These are phyloP conservation scores for Haplographium delicatum DNA, from an alignment of 495 filamentous ascomycete species.

Conservation along the genomic window DNA sequence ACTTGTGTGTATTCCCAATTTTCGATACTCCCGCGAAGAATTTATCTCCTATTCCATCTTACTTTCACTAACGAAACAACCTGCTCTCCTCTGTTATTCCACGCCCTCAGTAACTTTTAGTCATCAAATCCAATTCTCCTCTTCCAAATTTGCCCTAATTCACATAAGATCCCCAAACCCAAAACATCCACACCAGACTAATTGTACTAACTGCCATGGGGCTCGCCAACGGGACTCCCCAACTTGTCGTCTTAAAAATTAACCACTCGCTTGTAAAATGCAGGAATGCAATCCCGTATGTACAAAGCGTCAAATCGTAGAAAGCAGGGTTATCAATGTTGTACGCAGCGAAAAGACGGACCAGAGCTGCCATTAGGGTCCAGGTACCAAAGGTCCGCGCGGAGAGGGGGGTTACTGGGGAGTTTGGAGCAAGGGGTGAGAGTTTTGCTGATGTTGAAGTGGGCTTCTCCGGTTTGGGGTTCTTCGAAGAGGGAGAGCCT, in stretches of 20 bases:
- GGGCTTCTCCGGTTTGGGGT: not conserved
- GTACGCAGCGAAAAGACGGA: constrained; percentile 84
- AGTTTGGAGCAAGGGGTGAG: constrained; percentile 38
- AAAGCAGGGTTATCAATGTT: constrained; percentile 62
- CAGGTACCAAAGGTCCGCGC: constrained; percentile 88
- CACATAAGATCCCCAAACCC: constrained; percentile 64
- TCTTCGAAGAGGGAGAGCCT: constrained; percentile 36
- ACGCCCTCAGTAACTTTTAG: too few species aligned
- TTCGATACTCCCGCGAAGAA: too few species aligned
- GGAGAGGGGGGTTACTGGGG: constrained; percentile 61
- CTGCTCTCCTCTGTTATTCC: not conserved
- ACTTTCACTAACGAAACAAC: not conserved
- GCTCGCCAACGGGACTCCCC: constrained; percentile 61
- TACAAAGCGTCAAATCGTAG: constrained; percentile 76
- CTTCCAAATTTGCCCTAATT: not conserved
- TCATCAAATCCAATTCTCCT: not conserved
- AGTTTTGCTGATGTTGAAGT: constrained; percentile 19
- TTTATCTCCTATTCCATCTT: too few species aligned
- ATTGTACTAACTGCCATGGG: constrained; percentile 68
- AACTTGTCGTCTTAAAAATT: constrained; percentile 63
- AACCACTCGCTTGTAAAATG: constrained; percentile 85
- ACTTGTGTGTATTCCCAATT: too few species aligned
- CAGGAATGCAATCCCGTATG: constrained; percentile 68
- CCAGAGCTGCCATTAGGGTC: constrained; percentile 69
- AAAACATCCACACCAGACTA: constrained; percentile 76